Base-by-base conservation (phyloP, 2,329 filamentous ascomycete genomes). In the Beauveria scarabaeidicola region DNA sequence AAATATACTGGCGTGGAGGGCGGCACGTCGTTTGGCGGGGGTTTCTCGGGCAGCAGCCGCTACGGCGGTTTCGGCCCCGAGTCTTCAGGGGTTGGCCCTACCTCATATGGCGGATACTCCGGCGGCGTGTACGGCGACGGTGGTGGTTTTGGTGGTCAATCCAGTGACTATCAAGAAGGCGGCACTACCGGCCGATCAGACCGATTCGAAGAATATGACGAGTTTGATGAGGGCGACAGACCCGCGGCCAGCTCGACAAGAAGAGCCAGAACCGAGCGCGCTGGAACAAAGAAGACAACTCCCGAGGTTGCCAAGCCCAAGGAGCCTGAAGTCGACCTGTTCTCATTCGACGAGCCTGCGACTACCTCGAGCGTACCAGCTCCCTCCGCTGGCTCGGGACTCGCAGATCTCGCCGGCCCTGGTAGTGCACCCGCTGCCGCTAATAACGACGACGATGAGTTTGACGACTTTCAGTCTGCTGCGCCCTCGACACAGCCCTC, bases 1-100 rank as follows among this genome's bases (percentile, higher is more conserved):
- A 99, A 99, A 74, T 99, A 97, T 72, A 89, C 89, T 5, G 94
- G 94, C 61, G 91, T 96, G 46, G 93, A 97, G 73, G 93, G 94
- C 61, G 91, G 91, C 38, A 75, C 81, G 61, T 78, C 82, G 29
- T 73, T 84, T 58, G 83, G 86, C 27, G 77, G 81, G 50, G 83
- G 85, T 52, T 79, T 83, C 66, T 82, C 79, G 62, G 75, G 78
- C 59, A 67, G 70, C 41, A 78, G 84, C 69, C 82, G 90, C 67
- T 97, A 92, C 69, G 90, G 92, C 58, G 94, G 94, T 0, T 97
- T 97, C 69, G 92, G 94, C 25, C 96, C 89, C 69, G 91, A 96
- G 58, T 90, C 86, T 54, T 87, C 85, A 23, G 62, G 65, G n/a
- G 64, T 66, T 47, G 63, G 60, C 61, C 58, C 64, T 40, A 62